Evolutionary conservation across 2,329 filamentous ascomycete species (phyloP), one percentile per base, ranked within the genome.

Genomic region (Phialocephala subalpina): DNA sequence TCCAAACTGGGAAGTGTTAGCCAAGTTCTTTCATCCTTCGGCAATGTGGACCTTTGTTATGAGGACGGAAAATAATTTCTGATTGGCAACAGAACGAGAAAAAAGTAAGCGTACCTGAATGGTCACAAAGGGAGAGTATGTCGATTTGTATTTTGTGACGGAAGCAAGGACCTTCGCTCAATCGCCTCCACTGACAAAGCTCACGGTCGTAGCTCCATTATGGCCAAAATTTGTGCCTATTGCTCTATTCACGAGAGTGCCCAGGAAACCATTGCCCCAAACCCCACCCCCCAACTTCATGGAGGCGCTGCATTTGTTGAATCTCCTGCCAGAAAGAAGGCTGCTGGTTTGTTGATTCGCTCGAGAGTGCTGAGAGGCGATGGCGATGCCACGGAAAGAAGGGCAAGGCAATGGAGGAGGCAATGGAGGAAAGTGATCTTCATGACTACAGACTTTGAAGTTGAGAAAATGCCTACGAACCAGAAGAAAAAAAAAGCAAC

Each of bases 231-330:
- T 84, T 3, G 75, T 77, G 0, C 83, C 83, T 2, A 74, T 76
- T 1, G 82, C 82, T 18, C 78, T 78, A 7, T 73, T 62, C 1
- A 73, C 73, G 0, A 90, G 78, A 0, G 82, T 83, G 0, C 76
- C 76, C 1, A 86, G 74, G 67, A 85, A 86, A 0, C 80, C 83
- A 70, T 82, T 76, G 12, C 83, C 83, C 83, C 83, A 85, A 12
- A 64, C 68, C 40, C 66, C 67, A 38, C 69, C 67, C n/a, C n/a
- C n/a, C n/a, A n/a, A 22, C 60, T 69, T 29, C 56, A 42, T 33
- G 45, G 58, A 5, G 66, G 67, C 1, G 59, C 42, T 6, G 78
- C 77, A 0, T 79, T 82, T 1, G 80, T 81, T 8, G 78, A 80
- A 65, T 82, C 80, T 25, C 80, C 80, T 1, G 78, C 80, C 1